Conservation (phyloP, 176 grass and related monocot genomes). For the Metroxylon sagu region DNA sequence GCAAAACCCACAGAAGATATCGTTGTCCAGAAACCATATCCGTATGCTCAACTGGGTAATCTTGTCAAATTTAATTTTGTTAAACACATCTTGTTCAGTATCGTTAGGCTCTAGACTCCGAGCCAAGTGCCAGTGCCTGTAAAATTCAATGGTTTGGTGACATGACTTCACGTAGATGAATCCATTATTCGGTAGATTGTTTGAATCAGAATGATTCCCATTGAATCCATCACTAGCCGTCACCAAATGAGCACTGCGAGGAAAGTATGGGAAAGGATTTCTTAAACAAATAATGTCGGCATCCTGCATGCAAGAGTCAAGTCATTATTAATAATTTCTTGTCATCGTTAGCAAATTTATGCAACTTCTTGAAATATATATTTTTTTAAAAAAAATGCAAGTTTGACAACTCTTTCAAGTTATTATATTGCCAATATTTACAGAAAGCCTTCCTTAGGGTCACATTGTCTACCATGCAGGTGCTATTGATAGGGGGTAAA, state of each 20-base stretch:
- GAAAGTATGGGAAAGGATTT: conserved; percentile 44
- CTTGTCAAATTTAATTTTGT: conserved; percentile 28
- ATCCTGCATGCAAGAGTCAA: conserved; percentile 25
- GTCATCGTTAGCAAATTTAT: too few relatives aligned
- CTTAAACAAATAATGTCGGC: conserved; percentile 45
- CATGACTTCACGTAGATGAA: conserved; percentile 91
- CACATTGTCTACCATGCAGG: too few relatives aligned
- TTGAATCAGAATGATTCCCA: conserved; percentile 48
- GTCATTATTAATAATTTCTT: too few relatives aligned
- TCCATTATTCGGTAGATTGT: conserved; percentile 75
- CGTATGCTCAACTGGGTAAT: not conserved
- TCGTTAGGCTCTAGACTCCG: conserved; percentile 32
- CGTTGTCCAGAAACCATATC: conserved; percentile 36
- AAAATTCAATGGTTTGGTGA: conserved; percentile 38
- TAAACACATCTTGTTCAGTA: conserved; percentile 76
- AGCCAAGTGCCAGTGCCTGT: conserved; percentile 69
- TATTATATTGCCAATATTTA: too few relatives aligned
- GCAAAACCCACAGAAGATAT: conserved; percentile 34
- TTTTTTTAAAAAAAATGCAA: too few relatives aligned
- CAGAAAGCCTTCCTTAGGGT: too few relatives aligned
- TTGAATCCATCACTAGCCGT: conserved; percentile 83
- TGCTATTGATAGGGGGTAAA: too few relatives aligned
- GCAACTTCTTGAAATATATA: too few relatives aligned
- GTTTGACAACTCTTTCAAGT: too few relatives aligned
- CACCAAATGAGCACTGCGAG: conserved; percentile 22